Base-by-base conservation (phyloP, 352 stramenopile species). In the Phytopythium delawarense region DNA sequence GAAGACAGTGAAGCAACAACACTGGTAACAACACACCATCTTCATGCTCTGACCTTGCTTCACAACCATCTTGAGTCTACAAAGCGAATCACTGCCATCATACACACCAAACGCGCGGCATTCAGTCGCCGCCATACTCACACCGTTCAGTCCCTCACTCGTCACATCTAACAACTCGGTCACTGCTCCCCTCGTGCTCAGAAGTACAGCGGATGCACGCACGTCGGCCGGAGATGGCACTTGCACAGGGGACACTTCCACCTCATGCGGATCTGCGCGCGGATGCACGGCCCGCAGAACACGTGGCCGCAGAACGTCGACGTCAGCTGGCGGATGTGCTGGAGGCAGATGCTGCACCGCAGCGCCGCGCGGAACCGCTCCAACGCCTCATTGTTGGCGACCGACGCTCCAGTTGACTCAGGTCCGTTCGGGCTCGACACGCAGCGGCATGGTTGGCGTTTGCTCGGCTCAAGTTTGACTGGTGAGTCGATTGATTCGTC, bases 341-440 rank as follows among this genome's bases (percentile, higher is more conserved):
- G 83, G 4, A 94, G 69, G 49, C 85, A 92, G 44, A 94, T 87
- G 69, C 78, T 91, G 75, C 81, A 93, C 75, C 90, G 91, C 59
- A 93, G 79, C 44, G 69, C 64, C 16, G 55, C 49, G 65, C 91
- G 90, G 64, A 92, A 92, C 42, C 72, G 65, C 75, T 93, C 78
- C 57, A 93, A 71, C 39, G 70, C 68, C 25, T 91, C 84, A 49
- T 75, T 88, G 65, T 92, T 92, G 28, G 78, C 68, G 30, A 92
- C 69, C 16, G 75, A 88, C 37, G 89, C 66, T 37, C 70, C 76
- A 18, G 81, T 92, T 34, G 81, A 91, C 52, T 79, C 84, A 46
- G 69, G 72, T 44, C 76, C 72, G n/a, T 65, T 59, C 12, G 70
- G 71, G 56, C 89, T 21, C 44, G 9, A 21, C 44, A 30, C 74